Evolutionary conservation across 805 yeast species (phyloP).

Genomic region (Teunomyces kruisii): DNA sequence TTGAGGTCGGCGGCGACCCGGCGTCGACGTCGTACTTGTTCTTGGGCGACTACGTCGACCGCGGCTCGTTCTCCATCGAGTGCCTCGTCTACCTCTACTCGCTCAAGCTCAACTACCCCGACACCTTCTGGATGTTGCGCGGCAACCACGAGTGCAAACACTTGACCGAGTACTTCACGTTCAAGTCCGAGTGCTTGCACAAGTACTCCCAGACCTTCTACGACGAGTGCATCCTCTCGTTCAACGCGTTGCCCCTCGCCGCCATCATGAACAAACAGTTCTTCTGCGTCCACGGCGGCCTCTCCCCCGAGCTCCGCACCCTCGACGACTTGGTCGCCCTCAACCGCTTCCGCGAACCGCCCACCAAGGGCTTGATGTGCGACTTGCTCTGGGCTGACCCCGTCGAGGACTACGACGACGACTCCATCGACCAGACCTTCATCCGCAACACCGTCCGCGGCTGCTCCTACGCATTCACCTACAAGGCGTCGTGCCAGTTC

Average conservation of each 20-base stretch:
- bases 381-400: constrained; percentile 98
- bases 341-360: constrained; percentile 88
- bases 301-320: constrained; percentile 77
- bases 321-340: constrained; percentile 67
- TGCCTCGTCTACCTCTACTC: constrained; percentile 74
- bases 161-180: constrained; percentile 90
- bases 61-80: constrained; percentile 90
- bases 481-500: constrained; percentile 76
- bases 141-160: constrained; percentile 97
- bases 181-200: constrained; percentile 84
- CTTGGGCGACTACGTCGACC: constrained; percentile 92
- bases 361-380: constrained; percentile 90
- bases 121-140: constrained; percentile 74
- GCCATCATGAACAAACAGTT: constrained; percentile 93
- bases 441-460: constrained; percentile 78
- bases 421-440: constrained; percentile 46
- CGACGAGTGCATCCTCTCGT: constrained; percentile 71
- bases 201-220: constrained; percentile 70
- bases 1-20: constrained; percentile 94
- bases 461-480: constrained; percentile 88
- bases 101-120: constrained; percentile 73
- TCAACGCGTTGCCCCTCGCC: constrained; percentile 85
- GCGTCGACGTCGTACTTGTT: constrained; percentile 72
- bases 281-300: constrained; percentile 95
- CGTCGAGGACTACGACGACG: constrained; percentile 76